These are phyloP conservation scores for Ceratobasidium sp. DNA, from an alignment of 1,284 basidiomycete genomes.

Conservation along the genomic window DNA sequence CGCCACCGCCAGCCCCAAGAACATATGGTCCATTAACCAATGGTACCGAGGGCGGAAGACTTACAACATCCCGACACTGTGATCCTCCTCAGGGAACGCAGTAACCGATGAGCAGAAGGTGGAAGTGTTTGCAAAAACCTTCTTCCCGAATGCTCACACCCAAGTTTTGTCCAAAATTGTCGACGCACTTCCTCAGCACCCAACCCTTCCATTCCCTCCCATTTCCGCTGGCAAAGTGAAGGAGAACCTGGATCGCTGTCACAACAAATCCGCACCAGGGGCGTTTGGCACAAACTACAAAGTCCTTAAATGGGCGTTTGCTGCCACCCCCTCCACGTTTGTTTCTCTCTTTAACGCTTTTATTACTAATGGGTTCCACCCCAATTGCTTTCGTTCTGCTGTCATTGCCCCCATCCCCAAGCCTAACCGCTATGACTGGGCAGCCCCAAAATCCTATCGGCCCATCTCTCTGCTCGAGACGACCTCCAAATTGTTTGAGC, in stretches of 20 bases:
- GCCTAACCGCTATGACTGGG: conserved; percentile 51
- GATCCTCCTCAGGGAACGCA: no score
- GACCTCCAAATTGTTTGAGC: no score
- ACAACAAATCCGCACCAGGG: conserved; percentile 13
- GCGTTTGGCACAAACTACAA: conserved; percentile 14
- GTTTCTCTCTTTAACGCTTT: conserved; percentile 11
- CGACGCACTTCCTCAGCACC: neutral
- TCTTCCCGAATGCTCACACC: neutral
- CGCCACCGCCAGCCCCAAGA: no score
- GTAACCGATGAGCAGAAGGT: neutral
- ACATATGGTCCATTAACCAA: no score
- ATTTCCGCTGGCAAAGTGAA: conserved; percentile 35
- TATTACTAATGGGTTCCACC: conserved; percentile 28
- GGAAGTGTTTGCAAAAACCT: neutral
- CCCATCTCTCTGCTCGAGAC: conserved; percentile 54
- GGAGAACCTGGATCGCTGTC: neutral
- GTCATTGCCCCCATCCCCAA: conserved; percentile 52
- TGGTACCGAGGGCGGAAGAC: no score
- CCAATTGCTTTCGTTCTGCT: conserved; percentile 38
- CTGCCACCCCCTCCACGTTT: conserved; percentile 6
- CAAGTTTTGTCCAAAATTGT: neutral
- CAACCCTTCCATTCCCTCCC: neutral
- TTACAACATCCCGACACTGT: no score
- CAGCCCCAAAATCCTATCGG: conserved; percentile 49
- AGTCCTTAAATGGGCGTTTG: conserved; percentile 24